Conservation (phyloP, 2,329 filamentous ascomycete species). For the Amylocarpus encephaloides region DNA sequence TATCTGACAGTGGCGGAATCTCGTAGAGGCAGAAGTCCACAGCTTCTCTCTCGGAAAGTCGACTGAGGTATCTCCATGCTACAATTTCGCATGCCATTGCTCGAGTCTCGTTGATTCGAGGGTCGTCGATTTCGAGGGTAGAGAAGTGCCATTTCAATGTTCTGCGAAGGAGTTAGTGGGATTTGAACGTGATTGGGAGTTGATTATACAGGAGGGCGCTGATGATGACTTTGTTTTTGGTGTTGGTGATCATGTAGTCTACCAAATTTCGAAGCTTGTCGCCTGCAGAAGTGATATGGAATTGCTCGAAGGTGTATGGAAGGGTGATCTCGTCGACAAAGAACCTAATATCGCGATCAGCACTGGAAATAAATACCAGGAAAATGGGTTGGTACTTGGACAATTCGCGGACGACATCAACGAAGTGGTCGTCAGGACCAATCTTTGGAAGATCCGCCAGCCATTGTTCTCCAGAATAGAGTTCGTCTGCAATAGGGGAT, state of each 20-base stretch:
- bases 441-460: conserved; percentile 47
- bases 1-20: conserved; percentile 41
- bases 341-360: conserved; percentile 41
- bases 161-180: conserved; percentile 36
- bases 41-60: conserved; percentile 64
- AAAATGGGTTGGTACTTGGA: conserved; percentile 5
- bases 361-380: neutral
- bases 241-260: conserved; percentile 54
- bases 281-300: conserved; percentile 60
- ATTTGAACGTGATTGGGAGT: neutral
- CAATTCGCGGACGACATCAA: conserved; percentile 58
- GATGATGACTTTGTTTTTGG: conserved; percentile 63
- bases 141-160: conserved; percentile 71
- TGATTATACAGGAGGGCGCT: conserved; percentile 63
- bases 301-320: conserved; percentile 67
- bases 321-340: conserved; percentile 56
- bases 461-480: conserved; percentile 4
- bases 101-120: conserved; percentile 60
- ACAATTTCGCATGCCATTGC: conserved; percentile 74
- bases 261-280: conserved; percentile 53
- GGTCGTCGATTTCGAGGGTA: conserved; percentile 52
- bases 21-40: conserved; percentile 71
- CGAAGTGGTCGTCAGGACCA: conserved; percentile 50
- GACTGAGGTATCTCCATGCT: conserved; percentile 70
- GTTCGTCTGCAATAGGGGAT: neutral